Evolutionary conservation across 345 rosid genomes (phyloP), one percentile per base, ranked within the genome.

Genomic region (Eucalyptus victrix): DNA sequence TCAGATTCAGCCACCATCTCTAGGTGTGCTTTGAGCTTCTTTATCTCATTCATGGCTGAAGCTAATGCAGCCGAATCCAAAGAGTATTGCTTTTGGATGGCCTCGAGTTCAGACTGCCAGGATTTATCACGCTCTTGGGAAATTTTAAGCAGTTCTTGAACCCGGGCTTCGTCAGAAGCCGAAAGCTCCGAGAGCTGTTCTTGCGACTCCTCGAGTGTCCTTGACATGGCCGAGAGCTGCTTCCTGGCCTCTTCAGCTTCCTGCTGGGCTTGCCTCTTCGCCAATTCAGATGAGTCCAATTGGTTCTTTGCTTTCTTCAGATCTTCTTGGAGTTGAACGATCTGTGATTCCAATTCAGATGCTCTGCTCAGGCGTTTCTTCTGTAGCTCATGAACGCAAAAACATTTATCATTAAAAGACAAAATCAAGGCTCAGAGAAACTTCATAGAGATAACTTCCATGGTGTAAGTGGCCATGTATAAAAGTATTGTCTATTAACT

Each of bases 91-190:
- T 95, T 96, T 92, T 95, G 99, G 90, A 97, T 91, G 54, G 99
- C 99, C 93, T 97, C 99, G 24, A 98, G 96, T 90, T 98, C 99
- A 80, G 99, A 97, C 86, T 98, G 94, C 99, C 99, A 98, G 8
- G 96, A 96, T 90, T 94, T 94, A 92, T 98, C 99, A 58, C 99
- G 94, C 81, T 96, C 99, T 47, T 96, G 98, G 50, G 99, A 98
- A 87, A 97, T 93, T 88, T 96, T 93, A 30, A 96, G 94, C 86
- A 98, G 97, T 93, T 97, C 99, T 42, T 94, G 96, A 72, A 97
- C 90, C 49, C 99, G 93, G 24, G 91, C 92, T 92, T 98, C 99
- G 88, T 98, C 99, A 6, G 99, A 96, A 90, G 91, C 93, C 87
- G 96, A 95, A 65, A 97, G 92, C 91, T 98, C 99, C 83, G 91